phyloP scores from a whole-genome alignment of 768 basidiomycete species.

The Imleria badia region DNA sequence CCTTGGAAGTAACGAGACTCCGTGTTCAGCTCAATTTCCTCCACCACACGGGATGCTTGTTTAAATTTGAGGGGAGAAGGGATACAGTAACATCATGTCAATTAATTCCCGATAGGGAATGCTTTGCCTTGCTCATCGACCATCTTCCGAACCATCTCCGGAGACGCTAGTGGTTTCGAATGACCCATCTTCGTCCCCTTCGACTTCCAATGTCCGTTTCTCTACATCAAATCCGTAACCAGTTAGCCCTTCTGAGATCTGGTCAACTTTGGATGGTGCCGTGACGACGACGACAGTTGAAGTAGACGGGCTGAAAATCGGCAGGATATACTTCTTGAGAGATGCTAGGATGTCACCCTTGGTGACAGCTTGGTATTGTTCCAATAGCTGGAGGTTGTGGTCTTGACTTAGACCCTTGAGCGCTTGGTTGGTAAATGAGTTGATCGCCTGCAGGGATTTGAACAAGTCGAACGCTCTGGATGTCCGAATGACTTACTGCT shows the following conservation, averaged over 20 bases:
- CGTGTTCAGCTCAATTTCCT: background rate
- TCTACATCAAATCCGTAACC: slow-evolving; percentile 79
- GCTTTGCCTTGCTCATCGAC: slow-evolving; percentile 4
- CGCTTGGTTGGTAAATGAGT: slow-evolving; percentile 88
- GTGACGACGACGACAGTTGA: slow-evolving; percentile 84
- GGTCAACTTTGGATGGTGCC: slow-evolving; percentile 74
- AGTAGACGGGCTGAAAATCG: slow-evolving; percentile 74
- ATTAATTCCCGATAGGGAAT: background rate
- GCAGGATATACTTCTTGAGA: slow-evolving; percentile 74
- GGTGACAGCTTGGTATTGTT: slow-evolving; percentile 76
- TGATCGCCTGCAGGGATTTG: slow-evolving; percentile 53
- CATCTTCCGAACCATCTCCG: slow-evolving; percentile 26
- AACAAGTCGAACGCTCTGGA: slow-evolving; percentile 3
- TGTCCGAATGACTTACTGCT: slow-evolving; percentile 57
- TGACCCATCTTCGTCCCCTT: slow-evolving; percentile 48
- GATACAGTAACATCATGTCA: background rate
- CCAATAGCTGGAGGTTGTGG: slow-evolving; percentile 72
- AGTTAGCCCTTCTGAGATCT: slow-evolving; percentile 63
- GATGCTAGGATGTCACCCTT: slow-evolving; percentile 71
- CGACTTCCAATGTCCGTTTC: slow-evolving; percentile 62
- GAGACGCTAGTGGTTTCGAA: slow-evolving; percentile 35
- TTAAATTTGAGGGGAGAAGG: background rate
- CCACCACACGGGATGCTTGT: background rate
- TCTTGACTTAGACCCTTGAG: slow-evolving; percentile 81
- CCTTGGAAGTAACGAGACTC: slow-evolving; percentile 31